Evolutionary conservation across 2,329 filamentous ascomycete genomes (phyloP), one percentile per base, ranked within the genome.

Genomic region (Aspergillus nomiae): DNA sequence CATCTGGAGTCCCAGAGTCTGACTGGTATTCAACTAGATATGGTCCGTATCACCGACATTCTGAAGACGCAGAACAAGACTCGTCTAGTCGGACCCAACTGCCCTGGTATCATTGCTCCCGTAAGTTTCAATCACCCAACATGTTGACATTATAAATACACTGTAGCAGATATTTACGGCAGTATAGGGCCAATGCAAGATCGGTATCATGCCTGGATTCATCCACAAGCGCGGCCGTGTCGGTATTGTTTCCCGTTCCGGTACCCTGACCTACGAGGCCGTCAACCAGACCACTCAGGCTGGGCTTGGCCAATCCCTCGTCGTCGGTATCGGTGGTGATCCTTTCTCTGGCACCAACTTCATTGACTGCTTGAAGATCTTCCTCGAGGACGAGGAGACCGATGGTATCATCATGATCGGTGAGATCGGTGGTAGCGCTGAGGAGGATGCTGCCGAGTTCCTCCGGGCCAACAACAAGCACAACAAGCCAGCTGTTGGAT

Each of bases 401-500:
- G 95, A 99, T 78, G 95, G 95, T 78, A 97, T 99, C 83, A 97
- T 99, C 85, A 97, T 99, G 95, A 98, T 99, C 80, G 95, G 95
- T 78, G 95, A 98, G 85, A 98, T 99, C 78, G 95, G 95, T 82
- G 95, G 95, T 68, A 92, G 91, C 65, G 95, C 95, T 64, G 95
- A 99, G 85, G 95, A 99, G 85, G 95, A 99, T 75, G 95, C 95
- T 45, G 94, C 95, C 74, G 95, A 98, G 75, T 99, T 96, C 87
- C 84, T 98, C 78, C 92, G 91, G 85, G 85, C 89, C 79, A 88
- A 95, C 86, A 98, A 99, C 87, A 94, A 89, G 64, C 85, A 89
- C 80, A 91, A 93, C 82, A 99, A 97, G 89, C 95, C 95, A 75
- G 94, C 96, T 65, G 95, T 98, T 74, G 92, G 91, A 82, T 99